Evolutionary conservation across 805 yeast genomes (phyloP), one percentile per base, ranked within the genome.

Genomic region (Yamadazyma phyllophila): DNA sequence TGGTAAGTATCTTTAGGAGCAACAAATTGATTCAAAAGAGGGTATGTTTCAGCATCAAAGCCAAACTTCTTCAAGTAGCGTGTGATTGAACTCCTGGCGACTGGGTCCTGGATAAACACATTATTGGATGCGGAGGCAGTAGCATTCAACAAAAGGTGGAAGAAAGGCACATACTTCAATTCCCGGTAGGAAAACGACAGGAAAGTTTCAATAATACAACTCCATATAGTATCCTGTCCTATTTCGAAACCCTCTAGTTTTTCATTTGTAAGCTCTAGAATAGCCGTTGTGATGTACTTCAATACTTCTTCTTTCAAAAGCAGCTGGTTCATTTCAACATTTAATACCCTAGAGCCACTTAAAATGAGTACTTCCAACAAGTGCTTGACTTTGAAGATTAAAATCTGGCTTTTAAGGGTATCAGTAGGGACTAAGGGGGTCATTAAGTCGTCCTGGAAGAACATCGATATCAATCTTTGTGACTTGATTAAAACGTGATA

Each of bases 401-500:
- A 8, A n/a, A 49, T 33, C 26, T 41, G 39, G 10, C 11, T 7
- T 33, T 26, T 32, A 13, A 45, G 17, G 13, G 16, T 15, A 26
- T 31, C 36, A 13, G 24, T 10, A 11, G 41, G 41, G 14, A 14
- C 34, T 27, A 44, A 24, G 12, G 17, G 16, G 15, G 27, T 38
- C 2, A 14, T 30, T 4, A 40, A 43, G 26, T 49, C 53, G 33
- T 46, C 53, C 27, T 34, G 32, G 29, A 36, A 26, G 30, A 36
- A 44, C 45, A 46, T 46, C 6, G 46, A 41, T 17, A 49, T 44
- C 17, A 49, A 36, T 20, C 36, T 44, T 17, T 44, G 17, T 12
- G 35, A 27, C 31, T 49, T 49, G 9, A 36, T 8, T n/a, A 45
- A 29, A 11, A 33, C 16, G 12, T 38, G 39, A 13, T 31, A 13